Conservation (phyloP, 148 eudicot species). For the Vaccinium macrocarpon region DNA sequence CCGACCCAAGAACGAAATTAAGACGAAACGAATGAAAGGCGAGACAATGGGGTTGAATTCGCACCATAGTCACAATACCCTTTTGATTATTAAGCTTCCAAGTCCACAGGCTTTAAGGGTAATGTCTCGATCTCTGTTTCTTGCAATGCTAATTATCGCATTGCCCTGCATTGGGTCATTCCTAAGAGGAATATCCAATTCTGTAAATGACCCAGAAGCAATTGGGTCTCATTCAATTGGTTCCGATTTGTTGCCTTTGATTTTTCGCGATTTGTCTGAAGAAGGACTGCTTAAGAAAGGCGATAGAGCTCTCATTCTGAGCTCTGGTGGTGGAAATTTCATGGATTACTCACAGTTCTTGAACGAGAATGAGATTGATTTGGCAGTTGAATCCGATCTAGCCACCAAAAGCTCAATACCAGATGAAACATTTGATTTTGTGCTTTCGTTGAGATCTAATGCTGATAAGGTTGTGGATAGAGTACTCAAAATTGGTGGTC, state of each 20-base stretch:
- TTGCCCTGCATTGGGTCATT: slow-evolving; percentile 36
- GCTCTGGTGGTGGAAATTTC: slow-evolving; percentile 20
- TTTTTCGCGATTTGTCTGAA: slow-evolving; percentile 34
- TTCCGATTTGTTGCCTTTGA: slow-evolving; percentile 21
- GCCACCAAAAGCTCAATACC: slow-evolving; percentile 7
- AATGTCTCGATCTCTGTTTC: slow-evolving; percentile 38
- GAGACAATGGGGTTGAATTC: slow-evolving; percentile 16
- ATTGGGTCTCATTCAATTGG: slow-evolving; percentile 4
- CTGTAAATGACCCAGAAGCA: slow-evolving; percentile 4
- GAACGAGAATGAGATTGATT: slow-evolving; percentile 31
- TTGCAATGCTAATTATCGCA: slow-evolving; percentile 32
- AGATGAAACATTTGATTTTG: slow-evolving; percentile 32
- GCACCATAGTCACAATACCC: background rate
- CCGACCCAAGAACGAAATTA: slow-evolving; percentile 16
- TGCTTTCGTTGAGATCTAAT: slow-evolving; percentile 18
- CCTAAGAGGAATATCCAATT: slow-evolving; percentile 19
- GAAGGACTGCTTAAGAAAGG: slow-evolving; percentile 38
- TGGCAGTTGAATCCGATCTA: slow-evolving; percentile 31
- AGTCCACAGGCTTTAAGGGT: slow-evolving; percentile 28
- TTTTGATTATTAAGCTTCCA: slow-evolving; percentile 40
- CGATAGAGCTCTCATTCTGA: slow-evolving; percentile 33
- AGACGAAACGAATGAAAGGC: slow-evolving; percentile 2
- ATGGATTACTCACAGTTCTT: slow-evolving; percentile 23
- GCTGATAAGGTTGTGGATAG: slow-evolving; percentile 20
- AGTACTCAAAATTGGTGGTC: slow-evolving; percentile 25